A percentile compares a stretch with the other conserved stretches of the same genome.
Evolutionary conservation across 2,329 filamentous ascomycete species (phyloP).

Genomic region (Fusarium scirpi): DNA sequence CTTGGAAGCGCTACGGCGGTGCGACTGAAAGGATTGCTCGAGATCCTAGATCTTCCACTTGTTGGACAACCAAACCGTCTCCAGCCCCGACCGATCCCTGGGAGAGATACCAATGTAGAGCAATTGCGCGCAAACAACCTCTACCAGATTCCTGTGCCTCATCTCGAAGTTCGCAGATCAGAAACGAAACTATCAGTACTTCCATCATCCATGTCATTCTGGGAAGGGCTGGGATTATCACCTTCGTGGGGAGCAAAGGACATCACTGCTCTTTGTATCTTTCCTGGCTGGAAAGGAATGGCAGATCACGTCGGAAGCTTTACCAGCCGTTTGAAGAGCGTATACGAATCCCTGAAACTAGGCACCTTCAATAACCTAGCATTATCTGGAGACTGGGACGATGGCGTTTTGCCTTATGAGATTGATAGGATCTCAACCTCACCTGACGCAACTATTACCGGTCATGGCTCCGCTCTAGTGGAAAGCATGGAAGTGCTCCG

Average conservation of each 20-base stretch:
- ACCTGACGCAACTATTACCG: constrained; percentile 56
- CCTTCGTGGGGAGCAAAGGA: constrained; percentile 80
- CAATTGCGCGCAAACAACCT: constrained; percentile 64
- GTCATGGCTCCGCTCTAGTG: constrained; percentile 59
- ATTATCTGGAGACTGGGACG: constrained; percentile 53
- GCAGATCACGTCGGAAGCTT: constrained; percentile 71
- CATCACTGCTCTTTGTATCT: constrained; percentile 76
- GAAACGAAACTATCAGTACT: constrained; percentile 78
- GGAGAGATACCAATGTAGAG: constrained; percentile 58
- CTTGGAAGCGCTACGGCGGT: constrained; percentile 56
- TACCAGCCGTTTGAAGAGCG: constrained; percentile 73
- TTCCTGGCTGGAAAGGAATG: constrained; percentile 74
- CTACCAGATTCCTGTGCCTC: constrained; percentile 74
- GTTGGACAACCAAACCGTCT: constrained; percentile 65
- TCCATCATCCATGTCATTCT: constrained; percentile 80
- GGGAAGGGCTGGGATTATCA: constrained; percentile 82
- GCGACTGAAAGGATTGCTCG: constrained; percentile 63
- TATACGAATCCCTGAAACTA: constrained; percentile 80
- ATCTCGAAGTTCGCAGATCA: constrained; percentile 77
- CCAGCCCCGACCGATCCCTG: constrained; percentile 61
- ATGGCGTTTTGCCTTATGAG: constrained; percentile 64
- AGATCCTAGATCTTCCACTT: constrained; percentile 68
- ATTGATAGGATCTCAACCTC: constrained; percentile 60
- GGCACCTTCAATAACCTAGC: constrained; percentile 71
- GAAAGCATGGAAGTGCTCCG: constrained; percentile 64